Base-by-base conservation (phyloP, 192 early-diverging fungal genomes). In the Gonapodya sp. region DNA sequence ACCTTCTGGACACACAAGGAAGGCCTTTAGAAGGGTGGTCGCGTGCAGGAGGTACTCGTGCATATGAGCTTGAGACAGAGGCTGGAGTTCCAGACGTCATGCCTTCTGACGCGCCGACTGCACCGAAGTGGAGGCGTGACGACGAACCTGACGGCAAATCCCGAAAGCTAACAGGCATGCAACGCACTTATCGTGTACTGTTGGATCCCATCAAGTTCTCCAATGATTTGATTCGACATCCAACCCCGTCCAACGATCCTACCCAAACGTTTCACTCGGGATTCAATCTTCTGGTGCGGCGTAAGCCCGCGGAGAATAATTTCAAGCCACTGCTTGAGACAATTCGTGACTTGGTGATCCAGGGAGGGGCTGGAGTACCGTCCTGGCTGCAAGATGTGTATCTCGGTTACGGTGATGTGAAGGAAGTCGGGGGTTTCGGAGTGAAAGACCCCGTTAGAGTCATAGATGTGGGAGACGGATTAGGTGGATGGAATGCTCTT, bases 391-490 rank as follows among this genome's bases (percentile, higher is more conserved):
- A 93, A 24, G 89, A 96, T 37, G 91, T 95, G 0, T 94, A 98
- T 37, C 87, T 99, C 32, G 98, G 98, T 64, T 99, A 99, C 83
- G 98, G 97, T 79, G 94, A 99, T 81, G 95, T 95, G 46, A 64
- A 64, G 46, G 46, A 64, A 64, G 46, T 64, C 34, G 74, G 74
- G 34, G 79, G 46, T 24, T 64, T 64, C 24, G 46, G 75, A 2
- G 75, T 77, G 30, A 33, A 32, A 32, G 75, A 77, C 75, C 75
- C 34, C 2, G 31, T 34, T 18, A 16, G 75, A 2, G 30, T 77
- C 2, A 14, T 77, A 14, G 75, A 34, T 31, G 18, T 77, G 18
- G 75, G 2, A 14, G 34, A 18, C 2, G 31, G 34, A 8, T 34
- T 77, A 33, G 75, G 18, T 16, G 75, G 31, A 77, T 77, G 75